Base-by-base conservation (phyloP, 2,329 filamentous ascomycete species). In the Bipolaris victoriae region DNA sequence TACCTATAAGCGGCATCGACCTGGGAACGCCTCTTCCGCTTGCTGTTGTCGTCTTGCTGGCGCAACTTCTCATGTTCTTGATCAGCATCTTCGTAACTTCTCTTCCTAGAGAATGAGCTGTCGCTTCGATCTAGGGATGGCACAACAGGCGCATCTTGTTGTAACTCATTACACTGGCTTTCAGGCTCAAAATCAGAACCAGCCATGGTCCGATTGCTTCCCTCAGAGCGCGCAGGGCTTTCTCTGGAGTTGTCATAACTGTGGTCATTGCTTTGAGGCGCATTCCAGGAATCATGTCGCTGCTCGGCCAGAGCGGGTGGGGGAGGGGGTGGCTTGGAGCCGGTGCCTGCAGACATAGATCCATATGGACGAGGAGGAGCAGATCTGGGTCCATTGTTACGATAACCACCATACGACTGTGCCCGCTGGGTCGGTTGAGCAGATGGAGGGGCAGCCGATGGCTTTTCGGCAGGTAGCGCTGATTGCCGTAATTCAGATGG, bases 1-100 rank as follows among this genome's bases (percentile, higher is more conserved):
- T 67, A 75, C 72, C 74, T 71, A 47, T 77, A 77, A 36, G 69
- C 74, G 44, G 72, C 64, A 55, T 71, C 74, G 7, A 74, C 71
- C 52, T 72, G 68, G 24, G 72, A 69, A 44, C 73, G 71, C 49
- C 74, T 63, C 58, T 77, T 77, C 15, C 74, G 70, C 57, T 70
- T 74, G 15, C 68, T 67, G 33, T 73, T 63, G 37, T 77, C 74
- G 20, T 76, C 74, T n/a, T 72, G 68, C 56, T 76, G 74, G 22
- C 67, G 69, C 48, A 63, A 43, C n/a, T 66, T 63, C 29, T 67
- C 70, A 26, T 75, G 66, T 31, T 69, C 65, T 26, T 70, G 61
- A 22, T 75, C 71, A 6, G 70, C 67, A 35, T 77, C 73, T 37
- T 74, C 72, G 39, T 76, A 75, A 49, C 73, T 76, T 44, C 75